These are phyloP conservation scores for Daedaleopsis nitida DNA, from an alignment of 768 basidiomycete genomes.

Conservation along the genomic window DNA sequence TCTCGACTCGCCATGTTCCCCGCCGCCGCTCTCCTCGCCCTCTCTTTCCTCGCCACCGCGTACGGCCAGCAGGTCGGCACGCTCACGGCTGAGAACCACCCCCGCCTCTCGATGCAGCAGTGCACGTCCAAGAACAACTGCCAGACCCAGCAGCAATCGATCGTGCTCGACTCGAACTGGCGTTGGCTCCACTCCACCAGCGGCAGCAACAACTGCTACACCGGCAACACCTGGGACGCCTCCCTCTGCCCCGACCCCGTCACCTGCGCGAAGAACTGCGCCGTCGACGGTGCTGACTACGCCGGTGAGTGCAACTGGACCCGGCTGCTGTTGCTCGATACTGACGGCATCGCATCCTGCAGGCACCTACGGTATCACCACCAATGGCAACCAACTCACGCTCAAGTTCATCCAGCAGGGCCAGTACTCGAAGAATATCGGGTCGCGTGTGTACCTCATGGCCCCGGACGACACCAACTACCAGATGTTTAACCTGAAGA, in stretches of 20 bases:
- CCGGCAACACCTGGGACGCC: constrained; percentile 57
- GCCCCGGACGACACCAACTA: constrained; percentile 40
- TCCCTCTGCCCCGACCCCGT: constrained; percentile 50
- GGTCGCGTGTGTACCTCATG: constrained; percentile 52
- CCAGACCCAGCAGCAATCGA: constrained; percentile 23
- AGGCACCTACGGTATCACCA: constrained; percentile 39
- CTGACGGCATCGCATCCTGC: constrained; percentile 14
- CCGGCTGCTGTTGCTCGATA: neutral
- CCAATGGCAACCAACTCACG: constrained; percentile 33
- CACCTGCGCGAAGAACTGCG: constrained; percentile 46
- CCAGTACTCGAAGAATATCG: constrained; percentile 32
- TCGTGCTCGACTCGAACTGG: constrained; percentile 52
- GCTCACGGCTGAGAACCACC: constrained; percentile 48
- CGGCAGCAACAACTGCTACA: constrained; percentile 49
- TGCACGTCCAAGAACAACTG: constrained; percentile 48
- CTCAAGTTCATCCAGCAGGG: constrained; percentile 36
- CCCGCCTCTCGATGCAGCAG: constrained; percentile 44
- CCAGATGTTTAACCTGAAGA: constrained; percentile 50
- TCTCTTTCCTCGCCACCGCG: constrained; percentile 38
- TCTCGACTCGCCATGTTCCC: constrained; percentile 28
- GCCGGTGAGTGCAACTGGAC: constrained; percentile 5
- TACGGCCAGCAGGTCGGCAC: constrained; percentile 55
- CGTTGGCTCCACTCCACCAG: constrained; percentile 39
- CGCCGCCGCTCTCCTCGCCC: constrained; percentile 29
- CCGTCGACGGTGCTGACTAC: constrained; percentile 39